Evolutionary conservation across 306 rosid species (phyloP), one percentile per base, ranked within the genome.

Genomic region (Trichosanthes cucumerina): DNA sequence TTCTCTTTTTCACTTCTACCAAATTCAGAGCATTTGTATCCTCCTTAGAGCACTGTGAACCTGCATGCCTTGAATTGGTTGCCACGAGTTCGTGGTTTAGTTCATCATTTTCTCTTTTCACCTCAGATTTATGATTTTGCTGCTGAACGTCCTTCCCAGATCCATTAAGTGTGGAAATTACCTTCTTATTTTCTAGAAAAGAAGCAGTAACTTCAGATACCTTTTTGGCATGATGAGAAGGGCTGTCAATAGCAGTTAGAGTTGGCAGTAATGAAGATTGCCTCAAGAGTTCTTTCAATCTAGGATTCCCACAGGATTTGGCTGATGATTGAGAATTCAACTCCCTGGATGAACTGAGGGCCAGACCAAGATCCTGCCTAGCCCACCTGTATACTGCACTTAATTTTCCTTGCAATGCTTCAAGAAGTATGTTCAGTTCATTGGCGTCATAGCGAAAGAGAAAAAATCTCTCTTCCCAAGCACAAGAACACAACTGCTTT

Each of bases 371-470:
- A 82, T 96, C 97, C 52, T 81, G 86, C 77, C 92, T 88, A 77
- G 99, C 97, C 99, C 99, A 96, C 85, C 98, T 87, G 86, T 96
- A 92, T 57, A 92, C 84, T 77, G 99, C 96, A 89, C 98, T 92
- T 85, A 92, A 83, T 77, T 96, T 96, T 83, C 99, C 99, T 81
- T 96, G 93, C 91, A 96, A 87, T 81, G 99, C 99, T 84, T 96
- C 97, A 76, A 92, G 90, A 63, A 96, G 96, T 81, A 92, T 85
- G 80, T 82, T 86, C 82, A 96, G 82, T 82, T 96, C 99, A 82
- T 82, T 82, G 36, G 88, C 81, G 81, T 93, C 96, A 79, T 96
- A 96, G n/a, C 99, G 99, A 39, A 92, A 96, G 56, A 96, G 98
- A 81, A 91, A 96, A 84, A 90, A 87, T 80, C 84, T 96, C 84